These are phyloP conservation scores for Serendipita sp. DNA, from an alignment of 768 basidiomycete species.

Conservation along the genomic window DNA sequence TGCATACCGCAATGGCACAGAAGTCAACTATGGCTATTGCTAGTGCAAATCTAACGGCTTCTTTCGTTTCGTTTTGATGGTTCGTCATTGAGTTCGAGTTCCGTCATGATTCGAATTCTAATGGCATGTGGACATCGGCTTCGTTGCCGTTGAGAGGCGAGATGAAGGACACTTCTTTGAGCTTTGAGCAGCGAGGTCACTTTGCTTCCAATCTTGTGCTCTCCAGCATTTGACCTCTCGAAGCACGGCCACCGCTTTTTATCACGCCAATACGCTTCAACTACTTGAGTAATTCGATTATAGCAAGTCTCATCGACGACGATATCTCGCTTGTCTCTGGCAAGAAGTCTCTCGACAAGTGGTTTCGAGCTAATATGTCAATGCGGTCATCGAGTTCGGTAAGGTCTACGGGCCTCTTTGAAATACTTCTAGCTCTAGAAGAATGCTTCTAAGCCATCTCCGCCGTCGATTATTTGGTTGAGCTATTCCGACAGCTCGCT, in stretches of 20 bases:
- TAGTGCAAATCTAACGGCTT: constrained; percentile 75
- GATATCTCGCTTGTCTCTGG: constrained; percentile 68
- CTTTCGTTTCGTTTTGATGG: constrained; percentile 91
- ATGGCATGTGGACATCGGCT: constrained; percentile 82
- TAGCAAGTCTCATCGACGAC: constrained; percentile 37
- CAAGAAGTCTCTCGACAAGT: constrained; percentile 79
- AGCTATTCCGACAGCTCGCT: constrained; percentile 54
- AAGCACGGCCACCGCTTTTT: constrained; percentile 64
- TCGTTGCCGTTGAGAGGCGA: constrained; percentile 73
- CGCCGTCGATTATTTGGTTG: constrained; percentile 38
- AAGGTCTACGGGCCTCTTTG: constrained; percentile 25
- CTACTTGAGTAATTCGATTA: constrained; percentile 51
- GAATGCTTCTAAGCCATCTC: constrained; percentile 17
- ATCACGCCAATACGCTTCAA: constrained; percentile 71
- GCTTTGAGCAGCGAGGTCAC: constrained; percentile 66
- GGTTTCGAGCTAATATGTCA: constrained; percentile 65
- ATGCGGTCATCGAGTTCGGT: constrained; percentile 55
- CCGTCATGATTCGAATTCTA: constrained; percentile 76
- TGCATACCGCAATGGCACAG: constrained; percentile 57
- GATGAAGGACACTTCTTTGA: constrained; percentile 61
- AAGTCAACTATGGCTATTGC: constrained; percentile 63
- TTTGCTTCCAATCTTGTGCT: constrained; percentile 66
- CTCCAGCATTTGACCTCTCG: constrained; percentile 96
- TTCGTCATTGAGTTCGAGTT: constrained; percentile 73
- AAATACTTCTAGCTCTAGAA: constrained; percentile 11